Base-by-base conservation (phyloP, 225 moss, liverwort and hornwort species). In the Physcomitrellopsis africana region DNA sequence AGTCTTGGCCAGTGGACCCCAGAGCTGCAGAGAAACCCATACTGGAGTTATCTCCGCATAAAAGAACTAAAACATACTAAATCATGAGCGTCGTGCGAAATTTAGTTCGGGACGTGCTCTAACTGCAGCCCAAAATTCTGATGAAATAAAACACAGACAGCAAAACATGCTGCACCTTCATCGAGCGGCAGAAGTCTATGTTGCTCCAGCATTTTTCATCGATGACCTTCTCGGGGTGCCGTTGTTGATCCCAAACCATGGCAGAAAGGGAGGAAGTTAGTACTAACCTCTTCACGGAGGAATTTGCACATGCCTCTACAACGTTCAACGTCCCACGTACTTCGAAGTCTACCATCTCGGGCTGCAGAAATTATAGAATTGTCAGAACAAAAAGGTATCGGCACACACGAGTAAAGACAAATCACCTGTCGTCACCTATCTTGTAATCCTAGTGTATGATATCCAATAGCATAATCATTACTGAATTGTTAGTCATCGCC, bases 131-230 rank as follows among this genome's bases (percentile, higher is more conserved):
- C 32, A 37, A 37, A 37, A 37, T 37, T 37, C 7, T 37, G 4
- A 7, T 37, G 32, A 37, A 37, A 37, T 7, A 37, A 37, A 1
- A 8, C 18, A 16, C 8, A 55, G 8, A 19, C 24, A 24, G 24
- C 24, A 19, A 18, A 17, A 5, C 14, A 13, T 9, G 17, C 64
- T 9, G 17, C 64, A 94, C 94, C 94, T 95, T 95, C 74, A 91
- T 92, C 8, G 89, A 73, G 66, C 92, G 81, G 74, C 94, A 95
- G 53, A 85, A 93, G 67, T 95, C 94, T 79, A 95, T 60, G 64
- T 91, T 86, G 76, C 94, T 95, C 94, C 94, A 95, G 77, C 92
- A 95, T 61, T 86, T 85, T 68, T 95, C 94, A 41, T 93, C 91
- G 43, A 94, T 87, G 48, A 89, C 81, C 68, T 85, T 80, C 12